Conservation (phyloP, 2,329 filamentous ascomycete species). For the Hypoxylon sp. region DNA sequence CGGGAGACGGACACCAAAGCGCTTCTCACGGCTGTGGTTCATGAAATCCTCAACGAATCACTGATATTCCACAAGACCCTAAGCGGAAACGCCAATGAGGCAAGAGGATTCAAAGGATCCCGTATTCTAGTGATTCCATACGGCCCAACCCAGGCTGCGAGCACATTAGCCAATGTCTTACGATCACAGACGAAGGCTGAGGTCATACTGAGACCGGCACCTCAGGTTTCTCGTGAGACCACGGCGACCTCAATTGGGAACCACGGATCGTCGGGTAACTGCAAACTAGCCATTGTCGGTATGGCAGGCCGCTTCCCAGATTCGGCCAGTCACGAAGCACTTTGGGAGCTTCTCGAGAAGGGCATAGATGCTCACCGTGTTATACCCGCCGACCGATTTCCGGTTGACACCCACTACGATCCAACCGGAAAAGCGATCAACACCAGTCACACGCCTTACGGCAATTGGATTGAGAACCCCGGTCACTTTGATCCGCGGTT, state of each 20-base stretch:
- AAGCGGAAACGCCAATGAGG: constrained; percentile 62
- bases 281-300: constrained; percentile 88
- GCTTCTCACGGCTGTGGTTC: constrained; percentile 61
- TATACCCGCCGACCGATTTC: constrained; percentile 79
- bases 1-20: constrained; percentile 58
- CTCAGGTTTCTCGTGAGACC: constrained; percentile 56
- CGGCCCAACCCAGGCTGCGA: constrained; percentile 65
- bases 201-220: constrained; percentile 59
- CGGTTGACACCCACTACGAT: constrained; percentile 79
- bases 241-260: constrained; percentile 60
- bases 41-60: constrained; percentile 66
- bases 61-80: constrained; percentile 65
- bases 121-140: constrained; percentile 64
- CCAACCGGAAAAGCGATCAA: constrained; percentile 80
- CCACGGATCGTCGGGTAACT: constrained; percentile 64
- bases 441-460: constrained; percentile 82
- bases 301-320: constrained; percentile 84
- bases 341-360: constrained; percentile 82
- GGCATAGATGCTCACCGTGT: constrained; percentile 80
- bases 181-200: constrained; percentile 60
- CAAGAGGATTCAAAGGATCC: constrained; percentile 57
- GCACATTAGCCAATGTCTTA: constrained; percentile 62
- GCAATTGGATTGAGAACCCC: constrained; percentile 81
- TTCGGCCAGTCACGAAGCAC: constrained; percentile 76
- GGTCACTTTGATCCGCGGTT: constrained; percentile 86